Conservation (phyloP, 192 early-diverging fungal species). For the Geosiphon pyriformis region DNA sequence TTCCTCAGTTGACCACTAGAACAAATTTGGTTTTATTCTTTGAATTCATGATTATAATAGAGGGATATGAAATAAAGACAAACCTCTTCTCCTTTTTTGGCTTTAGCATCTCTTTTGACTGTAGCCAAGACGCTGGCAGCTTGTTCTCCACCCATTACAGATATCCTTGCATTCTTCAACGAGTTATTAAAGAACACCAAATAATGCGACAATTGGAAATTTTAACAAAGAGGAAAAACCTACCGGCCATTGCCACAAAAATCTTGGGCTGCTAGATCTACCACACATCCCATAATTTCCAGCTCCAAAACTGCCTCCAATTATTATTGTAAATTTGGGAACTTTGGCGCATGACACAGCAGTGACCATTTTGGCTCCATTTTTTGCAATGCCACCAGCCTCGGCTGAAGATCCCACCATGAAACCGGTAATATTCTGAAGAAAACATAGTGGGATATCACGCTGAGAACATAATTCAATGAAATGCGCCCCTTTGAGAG, state of each 20-base stretch:
- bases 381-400: slow-evolving; percentile 94
- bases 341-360: slow-evolving; percentile 90
- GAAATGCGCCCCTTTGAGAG: slow-evolving; percentile 94
- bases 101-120: slow-evolving; percentile 76
- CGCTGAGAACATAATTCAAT: slow-evolving; percentile 88
- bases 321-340: slow-evolving; percentile 88
- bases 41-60: slow-evolving; percentile 4
- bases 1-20: slow-evolving; percentile 65
- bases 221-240: slow-evolving; percentile 22
- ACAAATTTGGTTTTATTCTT: slow-evolving; percentile 8
- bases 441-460: slow-evolving; percentile 81
- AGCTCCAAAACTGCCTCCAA: slow-evolving; percentile 71
- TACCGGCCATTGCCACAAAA: slow-evolving; percentile 96
- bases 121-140: slow-evolving; percentile 87
- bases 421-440: slow-evolving; percentile 96
- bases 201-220: background rate
- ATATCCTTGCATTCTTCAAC: slow-evolving; percentile 76
- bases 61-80: background rate
- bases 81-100: slow-evolving; percentile 59
- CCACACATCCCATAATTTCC: slow-evolving; percentile 99
- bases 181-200: background rate
- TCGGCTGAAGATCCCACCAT: slow-evolving; percentile 95
- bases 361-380: slow-evolving; percentile 94
- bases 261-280: slow-evolving; percentile 84
- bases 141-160: slow-evolving; percentile 98